Base-by-base conservation (phyloP, 108 stramenopile species). In the Cyclotella baltica region DNA sequence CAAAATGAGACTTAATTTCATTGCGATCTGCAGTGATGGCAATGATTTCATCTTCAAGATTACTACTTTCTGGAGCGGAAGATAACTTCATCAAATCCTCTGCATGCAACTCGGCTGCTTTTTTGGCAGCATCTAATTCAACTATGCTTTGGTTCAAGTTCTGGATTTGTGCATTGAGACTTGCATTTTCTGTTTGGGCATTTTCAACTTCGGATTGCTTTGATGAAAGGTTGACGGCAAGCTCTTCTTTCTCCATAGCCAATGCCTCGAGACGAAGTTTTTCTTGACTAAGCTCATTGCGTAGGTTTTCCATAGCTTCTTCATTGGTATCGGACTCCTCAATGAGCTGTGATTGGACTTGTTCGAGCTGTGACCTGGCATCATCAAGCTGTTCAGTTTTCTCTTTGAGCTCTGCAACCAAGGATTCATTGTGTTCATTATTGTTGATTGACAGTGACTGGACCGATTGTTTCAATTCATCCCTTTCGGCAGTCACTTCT, bases 21-120 rank as follows among this genome's bases (percentile, higher is more conserved):
- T 82, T 61, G 10, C 81, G 75, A 51, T 82, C 81, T 16, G 75
- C 81, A 51, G 81, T 82, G 28, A 82, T 51, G 46, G 64, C 57
- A 29, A 72, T 82, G 15, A 82, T 67, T 72, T 82, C 69, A 59
- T 82, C 74, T 34, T 72, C 70, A 28, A 72, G 30, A 51, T 57
- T 53, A 15, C 20, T 53, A 3, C 15, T 61, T 31, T 13, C 59
- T 1, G 16, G 58, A 6, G 40, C 16, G 22, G 19, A 30, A 29
- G 52, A 16, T 23, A 67, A 25, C 36, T 63, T 47, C 55, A 67
- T 72, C 33, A 78, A 56, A 13, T 78, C 43, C 0, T 72, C 55
- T 13, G 64, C 43, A 50, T 62, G 73, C 27, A 59, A 34, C 51
- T 75, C 79, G 20, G 73, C 57, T 29, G 73, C 58, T 13, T n/a